phyloP scores from a whole-genome alignment of 495 filamentous ascomycete species.

The Staphylotrichum tortipilum region DNA sequence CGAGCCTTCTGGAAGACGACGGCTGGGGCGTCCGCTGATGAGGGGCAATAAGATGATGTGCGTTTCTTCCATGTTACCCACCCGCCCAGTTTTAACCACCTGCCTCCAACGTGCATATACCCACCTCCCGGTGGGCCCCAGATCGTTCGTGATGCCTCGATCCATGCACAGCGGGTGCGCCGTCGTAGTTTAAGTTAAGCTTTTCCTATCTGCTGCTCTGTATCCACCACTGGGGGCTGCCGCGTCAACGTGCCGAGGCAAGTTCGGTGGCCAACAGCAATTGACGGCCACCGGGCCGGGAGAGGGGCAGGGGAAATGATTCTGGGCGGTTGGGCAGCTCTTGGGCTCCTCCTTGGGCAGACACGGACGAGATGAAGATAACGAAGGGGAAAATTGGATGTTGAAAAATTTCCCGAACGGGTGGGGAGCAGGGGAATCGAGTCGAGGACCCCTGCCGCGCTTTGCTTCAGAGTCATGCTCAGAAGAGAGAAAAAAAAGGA shows the following conservation, averaged over 20 bases:
- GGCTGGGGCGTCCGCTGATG: constrained; percentile 60
- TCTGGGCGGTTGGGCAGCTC: neutral
- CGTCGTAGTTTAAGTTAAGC: constrained; percentile 5
- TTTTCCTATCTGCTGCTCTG: no score
- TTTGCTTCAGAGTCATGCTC: no score
- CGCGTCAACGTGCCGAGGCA: constrained; percentile 1
- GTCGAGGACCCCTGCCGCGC: no score
- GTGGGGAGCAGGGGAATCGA: no score
- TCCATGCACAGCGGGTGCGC: neutral
- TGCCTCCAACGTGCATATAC: neutral
- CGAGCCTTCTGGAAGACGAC: constrained; percentile 58
- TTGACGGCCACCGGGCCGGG: no score
- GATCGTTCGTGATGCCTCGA: constrained; percentile 5
- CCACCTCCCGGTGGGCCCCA: neutral
- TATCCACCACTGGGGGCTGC: neutral
- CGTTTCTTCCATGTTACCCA: no score
- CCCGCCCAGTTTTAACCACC: no score
- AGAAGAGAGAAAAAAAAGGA: no score
- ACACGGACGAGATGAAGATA: no score
- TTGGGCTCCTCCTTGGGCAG: constrained; percentile 8
- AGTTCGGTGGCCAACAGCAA: constrained; percentile 9
- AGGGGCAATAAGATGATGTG: no score
- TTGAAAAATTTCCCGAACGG: no score
- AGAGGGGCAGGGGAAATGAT: neutral
- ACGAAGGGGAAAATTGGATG: neutral